A percentile compares a stretch with the other conserved stretches of the same genome.
phyloP scores from a whole-genome alignment of 495 filamentous ascomycete species.

The Apiosordaria backusii region DNA sequence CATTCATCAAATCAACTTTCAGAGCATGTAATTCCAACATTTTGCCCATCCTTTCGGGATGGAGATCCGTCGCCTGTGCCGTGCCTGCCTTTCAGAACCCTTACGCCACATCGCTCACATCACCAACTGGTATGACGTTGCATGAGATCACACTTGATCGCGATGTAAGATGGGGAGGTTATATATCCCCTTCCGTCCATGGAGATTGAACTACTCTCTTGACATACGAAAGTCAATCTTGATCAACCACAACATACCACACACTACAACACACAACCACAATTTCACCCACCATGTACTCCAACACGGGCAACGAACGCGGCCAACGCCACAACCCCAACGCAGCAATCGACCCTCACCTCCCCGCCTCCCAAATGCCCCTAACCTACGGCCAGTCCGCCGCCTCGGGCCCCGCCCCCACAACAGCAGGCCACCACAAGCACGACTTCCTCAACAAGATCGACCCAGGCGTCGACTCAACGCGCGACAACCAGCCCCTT shows the following conservation, averaged over 20 bases:
- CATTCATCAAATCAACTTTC: not conserved
- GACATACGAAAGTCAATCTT: not conserved
- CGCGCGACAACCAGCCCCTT: constrained; percentile 37
- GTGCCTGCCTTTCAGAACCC: not conserved
- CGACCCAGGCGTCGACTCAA: constrained; percentile 56
- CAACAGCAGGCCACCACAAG: constrained; percentile 48
- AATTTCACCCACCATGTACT: not conserved
- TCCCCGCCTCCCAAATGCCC: constrained; percentile 10
- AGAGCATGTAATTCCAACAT: not conserved
- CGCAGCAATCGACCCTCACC: constrained; percentile 10
- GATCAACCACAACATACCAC: not conserved
- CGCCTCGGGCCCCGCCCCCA: constrained; percentile 30
- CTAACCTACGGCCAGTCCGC: constrained; percentile 25
- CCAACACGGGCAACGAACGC: not conserved
- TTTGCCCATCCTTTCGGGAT: not conserved
- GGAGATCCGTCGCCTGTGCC: not conserved
- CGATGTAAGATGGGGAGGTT: not conserved
- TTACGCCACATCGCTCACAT: not conserved
- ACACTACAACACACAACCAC: not conserved
- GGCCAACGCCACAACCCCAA: not conserved
- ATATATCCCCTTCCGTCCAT: not conserved
- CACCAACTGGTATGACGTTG: constrained; percentile 12
- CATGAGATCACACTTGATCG: constrained; percentile 15
- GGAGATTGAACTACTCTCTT: not conserved
- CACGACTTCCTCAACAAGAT: constrained; percentile 66